Evolutionary conservation across 2,329 filamentous ascomycete species (phyloP), one percentile per base, ranked within the genome.

Genomic region (Cladobotryum protrusum): DNA sequence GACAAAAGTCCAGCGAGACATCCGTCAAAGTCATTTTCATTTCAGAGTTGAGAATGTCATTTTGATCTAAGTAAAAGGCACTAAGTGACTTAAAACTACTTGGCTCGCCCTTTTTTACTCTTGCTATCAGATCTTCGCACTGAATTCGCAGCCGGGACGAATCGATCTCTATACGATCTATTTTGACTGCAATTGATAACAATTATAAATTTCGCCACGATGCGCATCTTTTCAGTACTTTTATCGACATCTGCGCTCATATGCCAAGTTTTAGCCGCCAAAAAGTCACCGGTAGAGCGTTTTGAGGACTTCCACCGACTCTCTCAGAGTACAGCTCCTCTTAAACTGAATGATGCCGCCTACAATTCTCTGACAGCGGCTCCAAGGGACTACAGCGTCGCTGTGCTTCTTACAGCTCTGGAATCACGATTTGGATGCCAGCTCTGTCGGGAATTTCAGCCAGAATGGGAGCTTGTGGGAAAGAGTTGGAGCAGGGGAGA

Each of bases 401-500:
- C 84, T 2, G 79, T 99, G 3, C 79, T 99, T 13, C 74, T 99
- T 57, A 99, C 93, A 1, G 93, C 93, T 35, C 72, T 91, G 61
- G 91, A 96, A 57, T 63, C 83, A 32, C 82, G 89, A 52, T 96
- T 88, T 65, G 88, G 87, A 53, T 99, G 93, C 67, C 75, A 83
- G 57, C 75, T 97, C 44, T 99, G 93, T 69, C 80, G 83, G 47
- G 89, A 95, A 47, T 96, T 99, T 68, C 87, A 96, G 67, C 86
- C 91, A 1, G 93, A 99, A 71, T 99, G 90, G 87, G 87, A 95
- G 49, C 69, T 97, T 48, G 72, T 99, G 48, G 82, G 81, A 48
- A 87, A 83, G 68, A 93, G 87, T 70, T 99, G 93, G 93, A 77
- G 77, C 54, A 89, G 87, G 67, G 90, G 88, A 7, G 87, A 95